Evolutionary conservation across 148 eudicot species (phyloP), one percentile per base, ranked within the genome.

Genomic region (Rhododendron henanense): DNA sequence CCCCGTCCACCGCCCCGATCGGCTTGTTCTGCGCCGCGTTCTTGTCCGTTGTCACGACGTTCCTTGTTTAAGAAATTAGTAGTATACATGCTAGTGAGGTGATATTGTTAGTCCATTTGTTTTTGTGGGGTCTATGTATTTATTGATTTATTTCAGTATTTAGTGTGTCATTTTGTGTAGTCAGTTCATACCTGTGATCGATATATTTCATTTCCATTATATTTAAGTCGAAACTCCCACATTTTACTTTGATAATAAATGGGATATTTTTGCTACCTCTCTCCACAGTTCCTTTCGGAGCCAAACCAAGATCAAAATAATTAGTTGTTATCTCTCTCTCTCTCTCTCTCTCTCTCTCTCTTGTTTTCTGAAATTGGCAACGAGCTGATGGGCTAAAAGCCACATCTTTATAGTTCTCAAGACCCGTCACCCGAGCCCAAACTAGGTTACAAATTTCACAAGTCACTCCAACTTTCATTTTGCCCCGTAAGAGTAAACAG

Each of bases 31-130:
- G 59, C 7, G 57, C 87, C 83, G 41, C 87, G 33, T 48, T 84
- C 71, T 84, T 89, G 79, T 83, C 84, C 83, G 8, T 81, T 63
- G 75, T 79, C 67, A 33, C 83, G 8, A 78, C 87, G 51, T 41
- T 73, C 53, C 67, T 87, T 28, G 3, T 69, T 47, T 44, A 15
- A 45, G 15, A 13, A 53, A 53, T 35, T 28, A 59, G 8, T 59
- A 28, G 28, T 33, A 33, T 33, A 7, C 78, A 44, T 77, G 1
- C 25, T 77, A 18, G 48, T 18, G 44, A 19, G 47, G 47, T 41
- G 10, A 41, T 23, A 19, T 33, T 33, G 39, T 73, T 5, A 41
- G 5, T 73, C 13, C 13, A 10, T 48, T 48, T 48, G 11, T 48
- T 48, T 31, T 39, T 3, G 31, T 25, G 14, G 15, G 4, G 73